Evolutionary conservation across 495 filamentous ascomycete species (phyloP).

Genomic region (Poronia punctata): DNA sequence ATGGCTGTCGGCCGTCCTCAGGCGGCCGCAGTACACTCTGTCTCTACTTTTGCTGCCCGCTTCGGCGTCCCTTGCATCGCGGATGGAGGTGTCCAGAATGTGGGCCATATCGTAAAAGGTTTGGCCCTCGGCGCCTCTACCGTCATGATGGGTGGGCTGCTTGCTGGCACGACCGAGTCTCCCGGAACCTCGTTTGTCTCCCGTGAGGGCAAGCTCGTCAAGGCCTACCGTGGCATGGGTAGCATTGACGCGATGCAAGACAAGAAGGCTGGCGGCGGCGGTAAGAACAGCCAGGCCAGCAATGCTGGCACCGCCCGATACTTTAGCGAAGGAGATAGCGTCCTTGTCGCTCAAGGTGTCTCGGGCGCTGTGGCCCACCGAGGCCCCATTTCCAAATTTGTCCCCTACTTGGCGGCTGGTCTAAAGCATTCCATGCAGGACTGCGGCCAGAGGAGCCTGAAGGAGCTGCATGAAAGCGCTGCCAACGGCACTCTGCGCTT

Average conservation of each 20-base stretch:
- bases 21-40: constrained; percentile 83
- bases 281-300: constrained; percentile 70
- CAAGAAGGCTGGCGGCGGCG: constrained; percentile 70
- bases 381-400: constrained; percentile 81
- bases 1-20: constrained; percentile 98
- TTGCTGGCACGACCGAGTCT: constrained; percentile 95
- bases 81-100: constrained; percentile 95
- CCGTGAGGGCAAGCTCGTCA: constrained; percentile 92
- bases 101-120: constrained; percentile 98
- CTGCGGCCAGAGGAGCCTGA: constrained; percentile 74
- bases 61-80: constrained; percentile 98
- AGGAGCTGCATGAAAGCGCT: constrained; percentile 69
- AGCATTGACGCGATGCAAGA: constrained; percentile 99
- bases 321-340: constrained; percentile 91
- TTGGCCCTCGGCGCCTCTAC: constrained; percentile 89
- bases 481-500: constrained; percentile 75
- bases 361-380: constrained; percentile 60
- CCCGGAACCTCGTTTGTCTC: constrained; percentile 95
- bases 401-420: constrained; percentile 90
- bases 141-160: constrained; percentile 98
- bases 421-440: constrained; percentile 97
- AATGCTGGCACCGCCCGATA: constrained; percentile 97
- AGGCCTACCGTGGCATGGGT: constrained; percentile 98
- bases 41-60: constrained; percentile 76
- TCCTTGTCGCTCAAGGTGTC: constrained; percentile 96